Conservation (phyloP, 2,329 filamentous ascomycete genomes). For the Mycosphaerella sp. region DNA sequence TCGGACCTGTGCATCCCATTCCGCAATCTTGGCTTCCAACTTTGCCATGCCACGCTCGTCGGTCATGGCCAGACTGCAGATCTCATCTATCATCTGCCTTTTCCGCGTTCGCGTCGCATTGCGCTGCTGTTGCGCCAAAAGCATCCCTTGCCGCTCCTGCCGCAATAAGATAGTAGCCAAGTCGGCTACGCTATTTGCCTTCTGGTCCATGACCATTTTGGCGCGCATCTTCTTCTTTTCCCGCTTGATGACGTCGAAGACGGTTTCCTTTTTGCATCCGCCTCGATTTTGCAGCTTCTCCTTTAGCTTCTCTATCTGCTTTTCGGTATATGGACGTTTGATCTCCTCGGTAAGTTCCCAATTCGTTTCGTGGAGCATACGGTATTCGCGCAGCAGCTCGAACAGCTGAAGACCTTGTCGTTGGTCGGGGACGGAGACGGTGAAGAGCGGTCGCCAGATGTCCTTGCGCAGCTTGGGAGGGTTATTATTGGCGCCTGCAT, state of each 20-base stretch:
- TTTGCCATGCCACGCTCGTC: slow-evolving; percentile 17
- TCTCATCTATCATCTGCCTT: slow-evolving; percentile 18
- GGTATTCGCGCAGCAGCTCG: slow-evolving; percentile 54
- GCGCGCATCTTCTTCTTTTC: slow-evolving; percentile 44
- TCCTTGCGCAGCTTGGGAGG: slow-evolving; percentile 54
- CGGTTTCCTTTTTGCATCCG: slow-evolving; percentile 30
- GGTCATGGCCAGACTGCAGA: slow-evolving; percentile 18
- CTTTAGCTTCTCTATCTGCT: slow-evolving; percentile 38
- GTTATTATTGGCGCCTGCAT: slow-evolving; percentile 58
- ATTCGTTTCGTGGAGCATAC: slow-evolving; percentile 51
- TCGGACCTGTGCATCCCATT: slow-evolving; percentile 5
- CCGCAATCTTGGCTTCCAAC: slow-evolving; percentile 16
- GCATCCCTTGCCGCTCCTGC: slow-evolving; percentile 38
- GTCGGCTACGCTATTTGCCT: slow-evolving; percentile 57
- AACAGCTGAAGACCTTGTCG: slow-evolving; percentile 50
- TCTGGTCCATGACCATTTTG: slow-evolving; percentile 57
- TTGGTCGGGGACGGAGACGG: slow-evolving; percentile 48
- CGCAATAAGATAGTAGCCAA: slow-evolving; percentile 50
- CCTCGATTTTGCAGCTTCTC: slow-evolving; percentile 32
- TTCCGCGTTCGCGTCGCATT: slow-evolving; percentile 7
- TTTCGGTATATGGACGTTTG: slow-evolving; percentile 35
- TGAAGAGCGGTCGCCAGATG: slow-evolving; percentile 56
- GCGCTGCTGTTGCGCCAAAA: slow-evolving; percentile 23
- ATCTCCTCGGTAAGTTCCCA: slow-evolving; percentile 38
- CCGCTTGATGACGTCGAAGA: slow-evolving; percentile 30